A percentile compares a stretch with the other conserved stretches of the same genome.
phyloP scores from a whole-genome alignment of 495 filamentous ascomycete species.

The Amniculicola lignicola region DNA sequence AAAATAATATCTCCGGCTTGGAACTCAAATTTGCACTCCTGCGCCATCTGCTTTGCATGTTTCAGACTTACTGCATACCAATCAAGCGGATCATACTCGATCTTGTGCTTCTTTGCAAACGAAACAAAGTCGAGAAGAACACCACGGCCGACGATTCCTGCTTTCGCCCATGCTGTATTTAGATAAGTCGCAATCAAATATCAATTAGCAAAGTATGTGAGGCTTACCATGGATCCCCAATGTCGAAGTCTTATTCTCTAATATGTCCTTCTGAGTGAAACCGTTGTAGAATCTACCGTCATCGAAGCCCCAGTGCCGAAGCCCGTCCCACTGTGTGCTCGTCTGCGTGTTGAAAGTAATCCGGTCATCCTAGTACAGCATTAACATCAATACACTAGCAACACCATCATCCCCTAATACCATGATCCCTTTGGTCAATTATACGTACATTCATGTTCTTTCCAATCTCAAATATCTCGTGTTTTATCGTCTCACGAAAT shows the following conservation, averaged over 20 bases:
- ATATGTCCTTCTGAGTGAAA: constrained; percentile 22
- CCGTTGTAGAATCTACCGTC: constrained; percentile 30
- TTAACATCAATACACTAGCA: too few relatives aligned
- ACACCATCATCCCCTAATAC: too few relatives aligned
- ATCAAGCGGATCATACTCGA: constrained; percentile 22
- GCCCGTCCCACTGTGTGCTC: constrained; percentile 31
- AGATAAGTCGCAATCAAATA: constrained; percentile 5
- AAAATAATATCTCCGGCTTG: constrained; percentile 30
- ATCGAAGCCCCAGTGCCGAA: constrained; percentile 27
- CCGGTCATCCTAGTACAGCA: constrained; percentile 27
- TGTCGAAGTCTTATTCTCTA: constrained; percentile 7
- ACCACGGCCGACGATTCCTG: constrained; percentile 29
- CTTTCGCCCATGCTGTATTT: constrained; percentile 22
- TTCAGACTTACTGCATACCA: constrained; percentile 16
- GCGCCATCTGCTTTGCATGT: constrained; percentile 12
- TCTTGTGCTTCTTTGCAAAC: constrained; percentile 19
- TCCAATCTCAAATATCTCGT: constrained; percentile 25
- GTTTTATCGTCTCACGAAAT: constrained; percentile 23
- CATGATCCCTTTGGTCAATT: constrained; percentile 2
- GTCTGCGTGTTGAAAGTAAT: constrained; percentile 29
- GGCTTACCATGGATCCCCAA: constrained; percentile 24
- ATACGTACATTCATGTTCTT: constrained; percentile 19
- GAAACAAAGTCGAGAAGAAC: constrained; percentile 30
- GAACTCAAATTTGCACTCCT: constrained; percentile 24
- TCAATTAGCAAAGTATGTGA: background rate